Evolutionary conservation across 805 yeast species (phyloP), one percentile per base, ranked within the genome.

Genomic region (Yamadazyma sp.): DNA sequence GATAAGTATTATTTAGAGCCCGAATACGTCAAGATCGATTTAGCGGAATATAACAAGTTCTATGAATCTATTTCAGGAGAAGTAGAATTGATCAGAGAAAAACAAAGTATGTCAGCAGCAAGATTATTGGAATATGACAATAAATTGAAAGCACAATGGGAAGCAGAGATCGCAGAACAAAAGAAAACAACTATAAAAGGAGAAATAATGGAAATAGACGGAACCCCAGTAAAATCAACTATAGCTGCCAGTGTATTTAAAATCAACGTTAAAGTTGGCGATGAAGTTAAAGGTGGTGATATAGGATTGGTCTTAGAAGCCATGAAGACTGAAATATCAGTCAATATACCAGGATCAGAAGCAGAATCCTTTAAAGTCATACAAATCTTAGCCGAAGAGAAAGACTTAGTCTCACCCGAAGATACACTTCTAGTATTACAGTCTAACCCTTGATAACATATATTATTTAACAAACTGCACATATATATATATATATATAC

Each of bases 271-370:
- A 60, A 70, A 36, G 87, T 73, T 30, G 96, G 96, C 17, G 93
- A 84, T 49, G 60, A 43, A 3, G 93, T 89, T 21, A 62, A 67
- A 34, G 73, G 64, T 30, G 93, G 87, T 23, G 88, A 85, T 50
- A 86, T 86, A 6, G 68, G 91, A 42, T 76, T 89, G 45, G 86
- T 91, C 27, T 84, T 89, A 35, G 98, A 89, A 62, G 97, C 98
- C 34, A 89, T 89, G 98, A 89, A 89, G 70, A 91, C 97, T 0
- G 98, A 89, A 62, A 89, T 89, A 96, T 74, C 77, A 33, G 93
- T 89, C 25, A 69, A 23, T n/a, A 23, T 23, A 8, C 26, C 26
- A 6, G 26, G 26, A 10, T n/a, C 63, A 35, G 77, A 96, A 14
- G 73, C 94, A 1, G 67, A 53, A 38, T 64, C 69, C 14, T 94